Conservation (phyloP, 495 filamentous ascomycete genomes). For the Penicillium turbatum region DNA sequence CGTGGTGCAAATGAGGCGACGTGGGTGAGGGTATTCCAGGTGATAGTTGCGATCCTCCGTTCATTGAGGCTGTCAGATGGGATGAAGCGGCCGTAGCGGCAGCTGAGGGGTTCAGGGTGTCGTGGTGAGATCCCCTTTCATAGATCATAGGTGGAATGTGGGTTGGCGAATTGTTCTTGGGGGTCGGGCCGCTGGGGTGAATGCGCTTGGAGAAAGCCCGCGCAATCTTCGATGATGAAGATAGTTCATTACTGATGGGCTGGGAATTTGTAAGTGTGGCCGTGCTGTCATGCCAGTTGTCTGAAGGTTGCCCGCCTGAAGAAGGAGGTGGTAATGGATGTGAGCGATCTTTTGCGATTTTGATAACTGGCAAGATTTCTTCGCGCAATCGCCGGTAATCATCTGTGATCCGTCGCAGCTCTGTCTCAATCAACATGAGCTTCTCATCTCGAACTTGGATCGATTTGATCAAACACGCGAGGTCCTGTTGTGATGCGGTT, state of each 20-base stretch:
- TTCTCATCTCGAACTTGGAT: conserved; percentile 83
- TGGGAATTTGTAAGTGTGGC: conserved; percentile 40
- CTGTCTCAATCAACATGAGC: conserved; percentile 71
- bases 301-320: conserved; percentile 22
- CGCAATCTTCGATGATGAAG: conserved; percentile 21
- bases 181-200: conserved; percentile 67
- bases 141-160: conserved; percentile 59
- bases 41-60: conserved; percentile 63
- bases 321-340: conserved; percentile 70
- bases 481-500: conserved; percentile 84
- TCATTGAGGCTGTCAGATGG: conserved; percentile 68
- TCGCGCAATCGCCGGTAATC: conserved; percentile 82
- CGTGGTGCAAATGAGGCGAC: conserved; percentile 58
- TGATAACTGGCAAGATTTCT: conserved; percentile 83
- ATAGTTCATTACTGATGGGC: conserved; percentile 26
- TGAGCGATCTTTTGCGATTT: conserved; percentile 83
- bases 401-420: conserved; percentile 74
- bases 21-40: conserved; percentile 79
- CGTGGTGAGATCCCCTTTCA: conserved; percentile 50
- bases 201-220: conserved; percentile 79
- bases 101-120: conserved; percentile 58
- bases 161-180: conserved; percentile 79
- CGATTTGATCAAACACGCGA: conserved; percentile 81
- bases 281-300: conserved; percentile 34
- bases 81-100: conserved; percentile 69